Evolutionary conservation across 2,329 filamentous ascomycete species (phyloP).

Genomic region (Lecanosticta acicola): DNA sequence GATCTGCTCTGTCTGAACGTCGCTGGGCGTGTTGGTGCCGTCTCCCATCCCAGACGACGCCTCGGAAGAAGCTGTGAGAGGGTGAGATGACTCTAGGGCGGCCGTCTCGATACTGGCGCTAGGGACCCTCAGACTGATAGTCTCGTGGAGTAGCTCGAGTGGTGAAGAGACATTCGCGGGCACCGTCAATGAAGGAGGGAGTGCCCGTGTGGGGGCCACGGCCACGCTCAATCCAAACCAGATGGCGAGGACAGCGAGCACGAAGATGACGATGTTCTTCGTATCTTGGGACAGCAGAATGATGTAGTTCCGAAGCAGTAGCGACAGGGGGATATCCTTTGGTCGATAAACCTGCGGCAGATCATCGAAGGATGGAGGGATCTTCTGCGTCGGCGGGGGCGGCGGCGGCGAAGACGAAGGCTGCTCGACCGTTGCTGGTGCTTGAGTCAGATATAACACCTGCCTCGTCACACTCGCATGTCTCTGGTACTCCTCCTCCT

Average conservation of each 20-base stretch:
- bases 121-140: not conserved
- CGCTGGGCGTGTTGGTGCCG: too few relatives aligned
- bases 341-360: constrained; percentile 29
- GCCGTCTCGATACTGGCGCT: too few relatives aligned
- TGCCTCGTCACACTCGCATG: not conserved
- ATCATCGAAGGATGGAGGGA: constrained; percentile 3
- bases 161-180: not conserved
- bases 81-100: too few relatives aligned
- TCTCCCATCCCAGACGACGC: too few relatives aligned
- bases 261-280: constrained; percentile 47
- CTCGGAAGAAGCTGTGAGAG: too few relatives aligned
- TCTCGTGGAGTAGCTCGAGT: too few relatives aligned
- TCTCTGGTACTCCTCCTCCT: not conserved
- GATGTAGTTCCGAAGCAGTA: constrained; percentile 51
- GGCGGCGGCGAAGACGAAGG: not conserved
- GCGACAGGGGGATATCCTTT: constrained; percentile 47
- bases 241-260: constrained; percentile 33
- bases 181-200: not conserved
- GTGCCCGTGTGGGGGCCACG: not conserved
- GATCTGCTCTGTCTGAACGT: too few relatives aligned
- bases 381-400: not conserved
- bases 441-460: not conserved
- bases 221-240: constrained; percentile 15
- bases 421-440: not conserved
- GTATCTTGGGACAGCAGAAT: constrained; percentile 48